Evolutionary conservation across 1,139 yeast genomes (phyloP), one percentile per base, ranked within the genome.

Genomic region (Geotrichum candidum): DNA sequence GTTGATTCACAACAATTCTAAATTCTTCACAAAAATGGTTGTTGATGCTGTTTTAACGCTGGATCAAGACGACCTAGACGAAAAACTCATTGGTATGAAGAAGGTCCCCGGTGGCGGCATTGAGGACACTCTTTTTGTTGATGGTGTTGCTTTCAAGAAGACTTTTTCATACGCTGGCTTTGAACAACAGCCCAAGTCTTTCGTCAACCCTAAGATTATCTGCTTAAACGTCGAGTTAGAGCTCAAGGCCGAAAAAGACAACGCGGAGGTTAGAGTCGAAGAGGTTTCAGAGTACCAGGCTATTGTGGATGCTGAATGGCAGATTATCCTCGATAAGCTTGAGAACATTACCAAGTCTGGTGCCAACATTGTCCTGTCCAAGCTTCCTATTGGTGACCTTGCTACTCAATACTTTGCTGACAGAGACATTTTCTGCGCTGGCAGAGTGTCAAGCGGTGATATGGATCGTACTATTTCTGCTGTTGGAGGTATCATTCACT

Each of bases 381-480:
- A 90, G 75, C 81, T 94, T 70, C 99, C 99, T 63, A 94, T 94
- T 73, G 99, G 99, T 66, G 99, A 94, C 76, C 82, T 94, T 74
- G 99, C 99, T 18, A 94, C 99, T 10, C 99, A 94, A 77, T 94
- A 83, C 77, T 94, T 94, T 76, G 99, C 99, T 51, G 99, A 95
- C 76, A 82, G 98, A 74, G 84, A 88, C 72, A 88, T 94, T 60
- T 95, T 95, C 78, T 95, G 99, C 78, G 99, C 99, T 25, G 99
- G 99, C 65, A 84, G 99, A 76, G 97, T 95, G 23, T 76, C 92
- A 25, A 68, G 82, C 54, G 97, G 90, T 70, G 99, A 94, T 76
- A 83, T 94, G 90, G 90, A 88, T 69, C 85, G 99, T 72, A 96
- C 91, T 11, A 86, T 90, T 62, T 84, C 87, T 73, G 99, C 99